Conservation (phyloP, 2,329 filamentous ascomycete species). For the Cladosporium cucumerinum region DNA sequence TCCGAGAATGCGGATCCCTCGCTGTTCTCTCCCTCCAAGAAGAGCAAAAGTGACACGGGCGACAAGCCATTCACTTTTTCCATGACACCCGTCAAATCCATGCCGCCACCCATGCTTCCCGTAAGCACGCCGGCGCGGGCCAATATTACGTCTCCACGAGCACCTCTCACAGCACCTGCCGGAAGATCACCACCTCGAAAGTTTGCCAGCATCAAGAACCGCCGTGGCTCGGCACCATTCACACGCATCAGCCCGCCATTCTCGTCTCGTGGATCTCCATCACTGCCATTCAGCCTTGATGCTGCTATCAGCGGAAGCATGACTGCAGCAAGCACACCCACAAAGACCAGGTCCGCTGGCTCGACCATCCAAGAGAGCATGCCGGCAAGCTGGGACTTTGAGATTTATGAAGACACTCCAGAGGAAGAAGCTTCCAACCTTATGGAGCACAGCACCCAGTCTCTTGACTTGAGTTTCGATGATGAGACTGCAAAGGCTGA, state of each 20-base stretch:
- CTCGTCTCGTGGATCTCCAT: slow-evolving; percentile 47
- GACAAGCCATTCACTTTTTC: slow-evolving; percentile 42
- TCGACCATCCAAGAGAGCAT: slow-evolving; percentile 56
- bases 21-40: slow-evolving; percentile 51
- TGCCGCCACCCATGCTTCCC: slow-evolving; percentile 34
- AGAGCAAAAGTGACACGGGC: slow-evolving; percentile 44
- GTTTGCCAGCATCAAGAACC: slow-evolving; percentile 61
- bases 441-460: slow-evolving; percentile 84
- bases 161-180: slow-evolving; percentile 59
- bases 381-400: slow-evolving; percentile 74
- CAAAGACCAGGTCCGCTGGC: slow-evolving; percentile 39
- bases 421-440: slow-evolving; percentile 90
- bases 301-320: slow-evolving; percentile 77
- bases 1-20: slow-evolving; percentile 59
- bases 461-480: slow-evolving; percentile 85
- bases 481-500: slow-evolving; percentile 63
- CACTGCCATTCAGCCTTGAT: slow-evolving; percentile 75
- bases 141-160: slow-evolving; percentile 42
- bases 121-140: slow-evolving; percentile 38
- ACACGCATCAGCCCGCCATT: slow-evolving; percentile 69
- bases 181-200: slow-evolving; percentile 77
- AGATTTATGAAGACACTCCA: slow-evolving; percentile 87
- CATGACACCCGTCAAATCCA: slow-evolving; percentile 34
- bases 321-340: slow-evolving; percentile 44
- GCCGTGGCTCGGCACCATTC: slow-evolving; percentile 63